Base-by-base conservation (phyloP, 2,329 filamentous ascomycete genomes). In the Diaporthe ampelina region DNA sequence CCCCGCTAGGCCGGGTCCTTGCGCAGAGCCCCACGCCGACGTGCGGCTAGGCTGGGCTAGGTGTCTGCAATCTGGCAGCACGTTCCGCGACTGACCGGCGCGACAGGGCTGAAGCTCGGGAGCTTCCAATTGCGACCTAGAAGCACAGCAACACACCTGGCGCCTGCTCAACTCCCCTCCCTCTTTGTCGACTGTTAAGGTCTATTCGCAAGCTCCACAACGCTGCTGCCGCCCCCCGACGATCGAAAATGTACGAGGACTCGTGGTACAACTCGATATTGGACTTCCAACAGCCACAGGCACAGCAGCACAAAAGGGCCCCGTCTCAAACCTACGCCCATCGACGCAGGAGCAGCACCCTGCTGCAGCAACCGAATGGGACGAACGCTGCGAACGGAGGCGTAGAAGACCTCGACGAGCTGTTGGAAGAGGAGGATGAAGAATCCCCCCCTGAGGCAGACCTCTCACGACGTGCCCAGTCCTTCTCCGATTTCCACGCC, bases 251-350 rank as follows among this genome's bases (percentile, higher is more conserved):
- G 93, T 94, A 94, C 82, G 94, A 96, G 83, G 94, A 96, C 83
- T 91, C 93, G 40, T 96, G 94, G 94, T 95, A 95, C 85, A 94
- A 89, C 81, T 92, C 94, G 80, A 90, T 94, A 77, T 90, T 93
- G 35, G 90, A 93, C 72, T 84, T 89, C 71, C 74, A 76, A 59
- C 61, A 72, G 43, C 70, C 69, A 45, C 72, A 74, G 35, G 35
- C 56, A 59, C 74, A 74, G 56, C 85, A 88, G 74, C 84, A 88
- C 77, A 89, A 87, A 78, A 85, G 85, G 75, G 84, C 84, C n/a
- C 79, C 85, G 57, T 83, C 85, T 32, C 84, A 86, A 54, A 80
- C 79, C 43, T 84, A 86, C 58, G 88, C 88, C 68, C 93, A 94
- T 80, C 54, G 72, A 40, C 89, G 89, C 77, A 90, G 94, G 75